phyloP scores from a whole-genome alignment of 257 asterid genomes.

The Handroanthus guayacan region DNA sequence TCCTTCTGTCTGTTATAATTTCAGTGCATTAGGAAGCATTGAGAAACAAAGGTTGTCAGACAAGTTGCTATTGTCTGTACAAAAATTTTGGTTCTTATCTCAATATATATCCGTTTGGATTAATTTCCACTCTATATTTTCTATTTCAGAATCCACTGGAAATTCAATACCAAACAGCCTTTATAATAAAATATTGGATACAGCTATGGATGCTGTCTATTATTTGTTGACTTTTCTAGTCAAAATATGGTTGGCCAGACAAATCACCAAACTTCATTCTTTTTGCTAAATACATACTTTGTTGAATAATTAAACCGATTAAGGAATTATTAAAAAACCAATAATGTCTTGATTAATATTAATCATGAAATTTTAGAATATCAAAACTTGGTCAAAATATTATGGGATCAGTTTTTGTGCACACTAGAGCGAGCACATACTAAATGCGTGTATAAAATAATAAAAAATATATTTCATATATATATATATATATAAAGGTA shows the following conservation, averaged over 20 bases:
- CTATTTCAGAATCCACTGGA: slow-evolving; percentile 28
- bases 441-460: no score
- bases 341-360: no score
- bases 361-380: no score
- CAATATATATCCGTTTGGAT: not conserved
- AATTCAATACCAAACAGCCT: slow-evolving; percentile 21
- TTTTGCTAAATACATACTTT: no score
- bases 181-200: slow-evolving; percentile 20
- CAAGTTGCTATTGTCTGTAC: slow-evolving; percentile 36
- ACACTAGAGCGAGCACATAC: no score
- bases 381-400: no score
- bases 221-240: slow-evolving; percentile 30
- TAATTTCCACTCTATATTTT: not conserved
- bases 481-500: no score
- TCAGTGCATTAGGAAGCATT: not conserved
- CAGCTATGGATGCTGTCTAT: not conserved
- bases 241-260: slow-evolving; percentile 12
- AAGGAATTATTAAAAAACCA: no score
- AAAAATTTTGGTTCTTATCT: slow-evolving; percentile 40
- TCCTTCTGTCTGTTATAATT: not conserved
- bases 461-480: no score
- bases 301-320: no score
- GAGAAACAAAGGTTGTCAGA: slow-evolving; percentile 34
- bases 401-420: no score
- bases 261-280: not conserved